Evolutionary conservation across 495 filamentous ascomycete species (phyloP).

Genomic region (Aspergillus leporis): DNA sequence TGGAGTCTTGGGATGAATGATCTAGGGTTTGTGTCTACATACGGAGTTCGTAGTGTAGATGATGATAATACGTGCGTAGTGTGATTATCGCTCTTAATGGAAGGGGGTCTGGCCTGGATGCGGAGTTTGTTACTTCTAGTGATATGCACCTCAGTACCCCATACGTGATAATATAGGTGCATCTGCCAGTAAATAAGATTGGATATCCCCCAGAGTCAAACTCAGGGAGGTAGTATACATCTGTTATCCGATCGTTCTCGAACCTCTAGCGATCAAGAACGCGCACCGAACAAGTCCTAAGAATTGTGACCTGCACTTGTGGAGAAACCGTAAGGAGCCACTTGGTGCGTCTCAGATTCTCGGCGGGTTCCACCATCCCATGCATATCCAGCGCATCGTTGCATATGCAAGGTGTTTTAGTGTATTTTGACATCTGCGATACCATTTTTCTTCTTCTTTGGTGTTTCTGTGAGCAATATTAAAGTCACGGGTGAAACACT

Average conservation of each 20-base stretch:
- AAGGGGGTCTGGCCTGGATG: too few relatives aligned
- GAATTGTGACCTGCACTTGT: not conserved
- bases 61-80: too few relatives aligned
- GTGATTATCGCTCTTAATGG: too few relatives aligned
- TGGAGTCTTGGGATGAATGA: not conserved
- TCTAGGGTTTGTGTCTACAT: not conserved
- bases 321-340: not conserved
- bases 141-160: too few relatives aligned
- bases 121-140: too few relatives aligned
- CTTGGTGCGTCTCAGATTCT: slow-evolving; percentile 12
- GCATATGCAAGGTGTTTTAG: slow-evolving; percentile 1
- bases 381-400: slow-evolving; percentile 1
- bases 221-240: too few relatives aligned
- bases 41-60: not conserved
- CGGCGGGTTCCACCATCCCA: not conserved
- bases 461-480: not conserved
- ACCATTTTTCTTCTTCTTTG: not conserved
- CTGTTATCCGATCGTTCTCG: not conserved
- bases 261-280: not conserved
- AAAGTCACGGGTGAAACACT: not conserved
- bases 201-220: too few relatives aligned
- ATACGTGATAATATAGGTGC: too few relatives aligned
- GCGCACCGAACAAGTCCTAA: not conserved
- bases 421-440: not conserved
- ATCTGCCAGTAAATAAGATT: too few relatives aligned